These are phyloP conservation scores for Emmonsiellopsis sp. DNA, from an alignment of 2,329 filamentous ascomycete genomes.

Conservation along the genomic window DNA sequence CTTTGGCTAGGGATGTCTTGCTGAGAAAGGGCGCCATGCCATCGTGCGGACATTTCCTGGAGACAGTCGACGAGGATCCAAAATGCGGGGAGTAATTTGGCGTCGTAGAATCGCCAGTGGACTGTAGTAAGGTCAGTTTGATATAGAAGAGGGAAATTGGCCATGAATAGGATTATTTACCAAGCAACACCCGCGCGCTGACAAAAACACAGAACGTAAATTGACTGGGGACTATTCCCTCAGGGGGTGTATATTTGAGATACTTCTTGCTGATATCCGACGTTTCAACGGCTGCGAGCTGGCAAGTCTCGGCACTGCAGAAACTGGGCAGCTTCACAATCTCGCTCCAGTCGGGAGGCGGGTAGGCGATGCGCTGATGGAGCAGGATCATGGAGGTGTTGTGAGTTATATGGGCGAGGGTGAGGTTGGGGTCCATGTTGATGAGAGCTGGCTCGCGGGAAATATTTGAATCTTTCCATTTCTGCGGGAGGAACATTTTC, in stretches of 20 bases:
- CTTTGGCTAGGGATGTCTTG: slow-evolving; percentile 1
- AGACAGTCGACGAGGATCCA: slow-evolving; percentile 17
- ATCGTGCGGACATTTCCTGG: slow-evolving; percentile 16
- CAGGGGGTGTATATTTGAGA: slow-evolving; percentile 26
- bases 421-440: slow-evolving; percentile 42
- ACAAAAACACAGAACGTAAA: slow-evolving; percentile 42
- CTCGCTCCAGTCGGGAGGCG: slow-evolving; percentile 22
- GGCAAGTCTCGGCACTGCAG: slow-evolving; percentile 43
- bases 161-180: slow-evolving; percentile 1
- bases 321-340: slow-evolving; percentile 33
- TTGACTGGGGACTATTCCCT: slow-evolving; percentile 21
- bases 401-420: slow-evolving; percentile 42
- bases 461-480: slow-evolving; percentile 32
- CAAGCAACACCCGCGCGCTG: slow-evolving; percentile 32
- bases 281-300: slow-evolving; percentile 38
- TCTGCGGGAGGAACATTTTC: slow-evolving; percentile 38
- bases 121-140: slow-evolving; percentile 6
- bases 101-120: slow-evolving; percentile 17
- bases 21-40: slow-evolving; percentile 6
- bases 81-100: slow-evolving; percentile 15
- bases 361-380: slow-evolving; percentile 43
- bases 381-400: slow-evolving; percentile 44
- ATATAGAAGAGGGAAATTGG: slow-evolving; percentile 1
- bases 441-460: slow-evolving; percentile 16
- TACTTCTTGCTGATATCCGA: slow-evolving; percentile 41